Conservation (phyloP, 495 filamentous ascomycete species). For the Paragyromitra xinjiangensis region DNA sequence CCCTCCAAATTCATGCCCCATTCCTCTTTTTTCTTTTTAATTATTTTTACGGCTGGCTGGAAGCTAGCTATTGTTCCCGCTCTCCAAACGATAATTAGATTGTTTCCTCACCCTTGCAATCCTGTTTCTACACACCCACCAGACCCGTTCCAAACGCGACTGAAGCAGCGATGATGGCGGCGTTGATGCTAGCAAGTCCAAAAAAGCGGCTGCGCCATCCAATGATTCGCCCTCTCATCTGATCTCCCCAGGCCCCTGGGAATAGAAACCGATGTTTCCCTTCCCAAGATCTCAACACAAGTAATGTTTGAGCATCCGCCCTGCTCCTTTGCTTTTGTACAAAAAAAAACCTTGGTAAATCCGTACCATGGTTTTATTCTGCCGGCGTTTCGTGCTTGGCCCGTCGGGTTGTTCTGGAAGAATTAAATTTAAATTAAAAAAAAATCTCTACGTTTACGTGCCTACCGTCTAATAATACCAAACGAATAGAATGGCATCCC, state of each 20-base stretch:
- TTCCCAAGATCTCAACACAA: conserved; percentile 26
- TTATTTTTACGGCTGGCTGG: conserved; percentile 14
- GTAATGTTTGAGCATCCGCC: conserved; percentile 44
- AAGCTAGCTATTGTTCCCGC: conserved; percentile 4
- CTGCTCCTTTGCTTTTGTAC: conserved; percentile 36
- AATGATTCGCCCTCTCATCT: conserved; percentile 33
- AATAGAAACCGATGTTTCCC: conserved; percentile 30
- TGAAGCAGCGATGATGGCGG: conserved; percentile 26
- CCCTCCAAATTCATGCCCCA: conserved; percentile 12
- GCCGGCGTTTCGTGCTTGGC: conserved; percentile 26
- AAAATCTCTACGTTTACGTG: not conserved
- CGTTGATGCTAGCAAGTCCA: conserved; percentile 20
- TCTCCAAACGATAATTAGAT: not conserved
- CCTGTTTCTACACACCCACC: conserved; percentile 3
- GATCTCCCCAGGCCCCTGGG: conserved; percentile 45
- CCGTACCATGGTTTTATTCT: conserved; percentile 40
- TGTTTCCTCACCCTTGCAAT: conserved; percentile 4
- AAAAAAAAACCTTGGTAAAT: conserved; percentile 6
- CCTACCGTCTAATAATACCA: conserved; percentile 41
- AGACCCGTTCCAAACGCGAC: conserved; percentile 42
- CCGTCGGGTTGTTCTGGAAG: conserved; percentile 42
- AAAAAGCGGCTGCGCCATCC: conserved; percentile 34
- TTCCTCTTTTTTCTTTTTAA: not conserved
- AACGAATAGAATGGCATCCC: conserved; percentile 34
- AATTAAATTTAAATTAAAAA: conserved; percentile 19